Evolutionary conservation across 805 yeast species (phyloP), one percentile per base, ranked within the genome.

Genomic region (Cyberlindnera euphorbiiphila): DNA sequence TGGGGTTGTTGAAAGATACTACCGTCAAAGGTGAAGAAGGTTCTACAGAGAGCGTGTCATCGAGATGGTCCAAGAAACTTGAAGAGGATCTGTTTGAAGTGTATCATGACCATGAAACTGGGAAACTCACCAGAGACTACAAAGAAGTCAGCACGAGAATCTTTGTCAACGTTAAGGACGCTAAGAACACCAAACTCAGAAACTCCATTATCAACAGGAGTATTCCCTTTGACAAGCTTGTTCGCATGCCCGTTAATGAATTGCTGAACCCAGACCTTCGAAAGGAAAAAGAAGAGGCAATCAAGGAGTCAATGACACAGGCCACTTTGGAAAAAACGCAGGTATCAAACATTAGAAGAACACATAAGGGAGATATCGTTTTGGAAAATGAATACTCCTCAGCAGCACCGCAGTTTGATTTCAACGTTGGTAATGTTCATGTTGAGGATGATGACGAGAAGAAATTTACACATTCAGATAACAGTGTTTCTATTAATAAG

Each of bases 291-390:
- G 83, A 80, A 45, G 74, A 75, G 33, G 85, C 85, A 9, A 74
- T 82, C 35, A 75, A 74, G 41, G 84, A 84, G 56, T 74, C 81
- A 23, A 75, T 85, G 37, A 68, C 77, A 20, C 79, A 82, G 39
- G 71, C 84, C 13, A 83, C 88, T 11, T 62, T 88, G 34, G 78
- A 79, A 29, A 70, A 61, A 17, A 76, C 73, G 25, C 72, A 67
- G 26, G 76, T 69, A 22, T 87, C 87, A 13, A 71, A 79, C 30
- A 76, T 85, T 47, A 70, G 86, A 48, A 71, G 87, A 51, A 85
- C 96, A 4, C 95, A 87, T 57, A 85, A 83, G 57, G 96, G 96
- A 18, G 95, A 88, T 44, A 89, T 84, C 53, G 58, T 84, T n/a
- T 70, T 85, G 6, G 94, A 83, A 39, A 65, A 60, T 28, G 74